phyloP scores from a whole-genome alignment of 2,329 filamentous ascomycete species.

The Verticillium albo-atrum region DNA sequence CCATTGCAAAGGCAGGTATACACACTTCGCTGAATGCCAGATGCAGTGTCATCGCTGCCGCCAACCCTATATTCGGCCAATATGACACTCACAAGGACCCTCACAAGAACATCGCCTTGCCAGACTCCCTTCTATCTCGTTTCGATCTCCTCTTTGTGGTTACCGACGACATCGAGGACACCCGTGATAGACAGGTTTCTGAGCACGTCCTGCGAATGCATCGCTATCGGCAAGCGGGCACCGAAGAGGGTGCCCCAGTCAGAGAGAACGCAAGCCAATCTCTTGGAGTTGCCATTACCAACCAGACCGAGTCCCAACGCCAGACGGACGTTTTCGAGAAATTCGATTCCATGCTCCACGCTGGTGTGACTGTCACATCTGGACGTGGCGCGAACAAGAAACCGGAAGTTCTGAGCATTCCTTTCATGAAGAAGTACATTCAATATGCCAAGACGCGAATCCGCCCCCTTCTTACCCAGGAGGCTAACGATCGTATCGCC shows the following conservation, averaged over 20 bases:
- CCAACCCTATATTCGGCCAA: slow-evolving; percentile 96
- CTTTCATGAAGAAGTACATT: slow-evolving; percentile 99
- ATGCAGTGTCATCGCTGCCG: slow-evolving; percentile 93
- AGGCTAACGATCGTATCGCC: slow-evolving; percentile 87
- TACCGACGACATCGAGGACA: slow-evolving; percentile 96
- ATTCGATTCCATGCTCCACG: slow-evolving; percentile 92
- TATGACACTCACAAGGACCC: slow-evolving; percentile 99
- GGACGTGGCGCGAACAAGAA: slow-evolving; percentile 71
- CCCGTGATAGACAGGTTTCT: slow-evolving; percentile 83
- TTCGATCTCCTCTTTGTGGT: slow-evolving; percentile 98
- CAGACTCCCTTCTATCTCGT: slow-evolving; percentile 93
- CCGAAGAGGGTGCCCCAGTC: slow-evolving; percentile 90
- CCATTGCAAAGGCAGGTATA: slow-evolving; percentile 96
- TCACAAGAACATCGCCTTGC: slow-evolving; percentile 96
- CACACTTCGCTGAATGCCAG: slow-evolving; percentile 96
- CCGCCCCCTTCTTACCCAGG: slow-evolving; percentile 85
- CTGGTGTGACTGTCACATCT: slow-evolving; percentile 74
- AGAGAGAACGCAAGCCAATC: slow-evolving; percentile 82
- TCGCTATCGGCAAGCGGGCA: slow-evolving; percentile 85
- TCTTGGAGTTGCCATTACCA: slow-evolving; percentile 81
- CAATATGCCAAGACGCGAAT: slow-evolving; percentile 93
- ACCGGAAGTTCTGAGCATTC: slow-evolving; percentile 87
- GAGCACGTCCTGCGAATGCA: slow-evolving; percentile 98
- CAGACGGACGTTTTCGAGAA: slow-evolving; percentile 93
- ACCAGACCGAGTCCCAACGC: slow-evolving; percentile 65